Evolutionary conservation across 2,329 filamentous ascomycete genomes (phyloP), one percentile per base, ranked within the genome.

Genomic region (Huntiella decipiens): DNA sequence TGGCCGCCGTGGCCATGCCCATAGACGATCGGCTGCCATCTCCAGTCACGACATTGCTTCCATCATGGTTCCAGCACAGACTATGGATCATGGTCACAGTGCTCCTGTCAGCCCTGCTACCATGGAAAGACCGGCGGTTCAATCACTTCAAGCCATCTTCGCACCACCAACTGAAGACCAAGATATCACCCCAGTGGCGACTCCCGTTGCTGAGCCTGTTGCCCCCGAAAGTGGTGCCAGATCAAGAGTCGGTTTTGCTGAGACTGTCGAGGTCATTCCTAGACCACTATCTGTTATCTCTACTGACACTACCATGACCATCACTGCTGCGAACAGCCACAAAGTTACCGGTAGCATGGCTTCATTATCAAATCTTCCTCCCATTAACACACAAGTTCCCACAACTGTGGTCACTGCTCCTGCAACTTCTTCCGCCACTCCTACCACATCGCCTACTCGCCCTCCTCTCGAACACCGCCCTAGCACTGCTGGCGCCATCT

Each of bases 241-340:
- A 50, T 71, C 77, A 37, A 70, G 81, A 10, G 85, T 93, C 39
- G 82, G 81, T 1, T 93, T 93, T 56, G 85, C 82, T 1, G 85
- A 92, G 52, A 82, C 75, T 8, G 68, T 92, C 22, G 83, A 92
- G 58, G 86, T 82, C 51, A 87, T 87, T 54, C 81, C 81, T 4
- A 74, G 84, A 8, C 86, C 87, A 0, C 63, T 92, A 13, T 94
- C 87, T 2, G 67, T 87, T 15, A 77, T 92, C 11, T 93, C 85
- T 1, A 87, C 78, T 15, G 85, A 91, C 57, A 85, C 83, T 0
- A 79, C 84, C 39, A 86, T 79, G 56, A 91, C 81, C 2, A 64
- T 75, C 45, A 85, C 82, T 1, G 70, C 78, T 13, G 72, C 76
- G 19, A 71, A 71, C 3, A 74, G 76, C 4, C 83, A 88, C 58